phyloP scores from a whole-genome alignment of 495 filamentous ascomycete species.

The Hypoxylon rickii region DNA sequence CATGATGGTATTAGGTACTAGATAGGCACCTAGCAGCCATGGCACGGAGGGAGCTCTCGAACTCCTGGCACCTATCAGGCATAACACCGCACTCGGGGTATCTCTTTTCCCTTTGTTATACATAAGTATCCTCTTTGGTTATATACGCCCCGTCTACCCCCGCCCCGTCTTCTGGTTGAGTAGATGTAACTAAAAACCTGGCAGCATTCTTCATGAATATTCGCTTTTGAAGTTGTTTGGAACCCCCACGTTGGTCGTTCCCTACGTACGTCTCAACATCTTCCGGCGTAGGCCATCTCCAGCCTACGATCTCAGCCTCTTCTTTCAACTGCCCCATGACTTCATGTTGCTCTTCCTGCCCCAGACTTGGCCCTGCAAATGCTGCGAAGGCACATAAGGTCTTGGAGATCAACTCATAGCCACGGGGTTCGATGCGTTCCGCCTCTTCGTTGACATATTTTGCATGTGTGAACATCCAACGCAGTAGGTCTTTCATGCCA shows the following conservation, averaged over 20 bases:
- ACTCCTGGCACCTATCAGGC: too few relatives aligned
- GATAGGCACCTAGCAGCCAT: too few relatives aligned
- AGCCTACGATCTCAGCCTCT: slow-evolving; percentile 6
- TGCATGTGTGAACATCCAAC: slow-evolving; percentile 43
- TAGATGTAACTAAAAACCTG: neutral
- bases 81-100: too few relatives aligned
- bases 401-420: slow-evolving; percentile 36
- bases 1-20: too few relatives aligned
- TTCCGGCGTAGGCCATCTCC: slow-evolving; percentile 37
- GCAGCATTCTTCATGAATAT: too few relatives aligned
- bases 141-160: neutral
- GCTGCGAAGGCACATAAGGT: slow-evolving; percentile 42
- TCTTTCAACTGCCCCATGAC: slow-evolving; percentile 33
- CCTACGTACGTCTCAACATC: slow-evolving; percentile 28
- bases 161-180: neutral
- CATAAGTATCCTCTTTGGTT: slow-evolving; percentile 8
- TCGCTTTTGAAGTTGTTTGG: slow-evolving; percentile 18
- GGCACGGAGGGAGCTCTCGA: too few relatives aligned
- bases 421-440: slow-evolving; percentile 31
- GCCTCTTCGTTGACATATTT: slow-evolving; percentile 40
- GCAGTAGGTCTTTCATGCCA: slow-evolving; percentile 43
- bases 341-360: slow-evolving; percentile 22
- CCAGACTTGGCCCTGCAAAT: slow-evolving; percentile 33
- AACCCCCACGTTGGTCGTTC: slow-evolving; percentile 19
- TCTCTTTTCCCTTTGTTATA: neutral